Evolutionary conservation across 2,329 filamentous ascomycete species (phyloP).

Genomic region (Herpomyces periplanetae): DNA sequence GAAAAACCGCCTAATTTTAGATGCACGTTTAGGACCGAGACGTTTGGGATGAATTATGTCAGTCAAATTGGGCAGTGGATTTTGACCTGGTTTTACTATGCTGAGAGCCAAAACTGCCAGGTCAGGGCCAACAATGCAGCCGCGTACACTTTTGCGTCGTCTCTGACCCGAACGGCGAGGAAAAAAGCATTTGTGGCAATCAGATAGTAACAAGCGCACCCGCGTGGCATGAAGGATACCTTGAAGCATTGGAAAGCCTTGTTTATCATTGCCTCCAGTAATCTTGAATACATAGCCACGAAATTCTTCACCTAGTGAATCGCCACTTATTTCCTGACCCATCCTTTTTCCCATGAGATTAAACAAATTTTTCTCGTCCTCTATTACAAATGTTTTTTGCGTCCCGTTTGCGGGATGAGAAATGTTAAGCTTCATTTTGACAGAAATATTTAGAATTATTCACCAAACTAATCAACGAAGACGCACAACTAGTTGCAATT

Average conservation of each 20-base stretch:
- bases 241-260: constrained; percentile 99
- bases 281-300: constrained; percentile 99
- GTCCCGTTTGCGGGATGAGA: too few species aligned
- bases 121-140: constrained; percentile 91
- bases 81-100: constrained; percentile 92
- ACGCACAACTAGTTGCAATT: too few species aligned
- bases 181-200: constrained; percentile 97
- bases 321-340: constrained; percentile 65
- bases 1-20: constrained; percentile 99
- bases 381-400: too few species aligned
- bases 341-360: too few species aligned
- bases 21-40: constrained; percentile 94
- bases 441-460: too few species aligned
- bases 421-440: constrained; percentile 38
- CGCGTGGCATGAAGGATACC: constrained; percentile 94
- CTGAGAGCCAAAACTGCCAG: constrained; percentile 70
- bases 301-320: constrained; percentile 93
- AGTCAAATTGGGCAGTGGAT: constrained; percentile 75
- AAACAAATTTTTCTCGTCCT: too few species aligned
- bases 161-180: constrained; percentile 88
- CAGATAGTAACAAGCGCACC: constrained; percentile 79
- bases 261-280: constrained; percentile 99
- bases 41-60: constrained; percentile 95
- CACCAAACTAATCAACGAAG: too few species aligned
- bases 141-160: constrained; percentile 95